Evolutionary conservation across 768 basidiomycete species (phyloP), one percentile per base, ranked within the genome.

Genomic region (Gymnopilus junonius): DNA sequence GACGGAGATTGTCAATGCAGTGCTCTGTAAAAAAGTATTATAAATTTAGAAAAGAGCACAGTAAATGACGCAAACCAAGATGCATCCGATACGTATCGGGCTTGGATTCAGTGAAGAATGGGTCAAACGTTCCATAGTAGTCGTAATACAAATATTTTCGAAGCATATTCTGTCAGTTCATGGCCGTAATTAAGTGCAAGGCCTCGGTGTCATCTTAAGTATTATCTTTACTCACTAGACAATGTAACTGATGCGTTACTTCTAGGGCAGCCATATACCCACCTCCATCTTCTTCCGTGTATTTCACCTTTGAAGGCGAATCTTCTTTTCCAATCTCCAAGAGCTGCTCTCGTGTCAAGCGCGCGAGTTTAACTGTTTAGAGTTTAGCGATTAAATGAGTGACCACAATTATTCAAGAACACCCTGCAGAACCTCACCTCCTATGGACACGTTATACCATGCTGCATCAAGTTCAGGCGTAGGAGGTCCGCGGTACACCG

Each of bases 401-500:
- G 35, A 11, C 35, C 10, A 35, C 1, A 20, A 20, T 42, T n/a
- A 42, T n/a, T 2, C 1, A n/a, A 7, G 8, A n/a, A 2, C 5
- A 20, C 20, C 6, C 2, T 6, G 7, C 17, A 8, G 8, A 12
- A 8, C 2, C 39, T 29, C 25, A 60, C 65, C 59, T 23, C 50
- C 58, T 10, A 34, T 31, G 5, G 65, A 66, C 25, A 66, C 55
- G 6, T 43, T 61, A 20, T 43, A 14, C 65, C 65, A 66, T 25
- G 62, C 62, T 1, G 27, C 59, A 35, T 66, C 65, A 14, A 63
- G 12, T 29, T 61, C 55, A 11, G 35, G 54, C 3, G 54, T 59
- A 6, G 65, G 65, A 7, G 32, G 15, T 4, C 62, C 65, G 0
- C 65, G 62, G 43, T 66, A 66, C 6, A 57, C 45, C 7, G 65